phyloP scores from a whole-genome alignment of 2,329 filamentous ascomycete species.

The Ilyonectria destructans region DNA sequence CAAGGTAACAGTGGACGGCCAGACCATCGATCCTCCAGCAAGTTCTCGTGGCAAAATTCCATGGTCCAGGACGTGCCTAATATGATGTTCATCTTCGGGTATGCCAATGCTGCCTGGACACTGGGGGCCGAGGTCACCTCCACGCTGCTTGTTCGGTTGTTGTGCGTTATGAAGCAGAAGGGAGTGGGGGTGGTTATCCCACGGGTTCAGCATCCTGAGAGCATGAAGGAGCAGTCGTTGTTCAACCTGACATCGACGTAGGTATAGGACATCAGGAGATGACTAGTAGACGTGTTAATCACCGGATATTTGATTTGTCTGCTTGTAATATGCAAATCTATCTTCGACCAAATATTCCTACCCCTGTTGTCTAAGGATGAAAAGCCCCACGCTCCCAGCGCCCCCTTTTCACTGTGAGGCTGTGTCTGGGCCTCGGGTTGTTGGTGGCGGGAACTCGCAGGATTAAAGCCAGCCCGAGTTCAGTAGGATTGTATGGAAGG shows the following conservation, averaged over 20 bases:
- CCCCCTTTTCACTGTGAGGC: too few species aligned
- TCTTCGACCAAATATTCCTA: too few species aligned
- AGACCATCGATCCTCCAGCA: background rate
- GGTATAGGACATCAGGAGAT: too few species aligned
- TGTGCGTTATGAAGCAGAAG: background rate
- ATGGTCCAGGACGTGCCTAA: conserved; percentile 13
- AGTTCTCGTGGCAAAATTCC: conserved; percentile 8
- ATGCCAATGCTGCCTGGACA: conserved; percentile 20
- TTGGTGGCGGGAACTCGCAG: too few species aligned
- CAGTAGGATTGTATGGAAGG: too few species aligned
- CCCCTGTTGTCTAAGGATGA: too few species aligned
- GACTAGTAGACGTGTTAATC: too few species aligned
- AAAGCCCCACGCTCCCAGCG: too few species aligned
- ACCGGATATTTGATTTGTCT: too few species aligned
- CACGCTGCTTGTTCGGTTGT: background rate
- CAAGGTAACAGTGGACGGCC: conserved; percentile 65
- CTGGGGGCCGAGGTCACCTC: conserved; percentile 2
- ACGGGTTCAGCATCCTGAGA: background rate
- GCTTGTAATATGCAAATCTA: too few species aligned
- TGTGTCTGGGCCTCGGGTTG: too few species aligned
- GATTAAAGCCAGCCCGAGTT: too few species aligned
- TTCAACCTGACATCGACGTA: background rate
- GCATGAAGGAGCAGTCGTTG: background rate
- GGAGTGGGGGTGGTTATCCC: background rate
- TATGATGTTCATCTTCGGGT: conserved; percentile 9